Conservation (phyloP, 2,329 filamentous ascomycete genomes). For the Rasamsonia emersonii region DNA sequence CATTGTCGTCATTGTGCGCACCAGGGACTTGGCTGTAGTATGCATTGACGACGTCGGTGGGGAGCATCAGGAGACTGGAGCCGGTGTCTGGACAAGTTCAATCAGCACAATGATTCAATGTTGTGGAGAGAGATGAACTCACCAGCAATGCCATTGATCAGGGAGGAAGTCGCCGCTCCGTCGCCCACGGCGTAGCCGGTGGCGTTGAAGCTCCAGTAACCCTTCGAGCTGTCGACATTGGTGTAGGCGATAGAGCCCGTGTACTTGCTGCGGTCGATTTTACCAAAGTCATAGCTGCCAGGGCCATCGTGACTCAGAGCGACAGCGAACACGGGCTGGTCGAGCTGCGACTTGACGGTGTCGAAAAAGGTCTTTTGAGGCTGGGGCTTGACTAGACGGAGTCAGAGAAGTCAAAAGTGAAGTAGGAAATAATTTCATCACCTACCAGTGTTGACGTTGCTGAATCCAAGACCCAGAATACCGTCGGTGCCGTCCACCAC, state of each 20-base stretch:
- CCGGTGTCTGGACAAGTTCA: constrained; percentile 49
- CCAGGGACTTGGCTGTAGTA: constrained; percentile 54
- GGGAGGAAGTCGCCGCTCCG: constrained; percentile 25
- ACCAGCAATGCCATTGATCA: constrained; percentile 48
- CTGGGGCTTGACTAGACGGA: not conserved
- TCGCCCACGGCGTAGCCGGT: constrained; percentile 49
- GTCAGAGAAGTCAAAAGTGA: too few species aligned
- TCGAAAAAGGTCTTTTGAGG: constrained; percentile 51
- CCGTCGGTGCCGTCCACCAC: constrained; percentile 48
- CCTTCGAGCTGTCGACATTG: constrained; percentile 42
- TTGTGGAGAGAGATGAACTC: not conserved
- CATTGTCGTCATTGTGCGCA: constrained; percentile 22
- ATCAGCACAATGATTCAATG: not conserved
- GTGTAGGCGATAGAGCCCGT: constrained; percentile 3
- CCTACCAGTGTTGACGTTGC: constrained; percentile 50
- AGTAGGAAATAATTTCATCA: too few species aligned
- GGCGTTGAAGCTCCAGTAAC: constrained; percentile 56
- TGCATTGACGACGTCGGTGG: constrained; percentile 41
- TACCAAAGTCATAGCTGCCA: constrained; percentile 5
- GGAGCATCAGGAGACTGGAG: constrained; percentile 56
- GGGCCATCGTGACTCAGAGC: not conserved
- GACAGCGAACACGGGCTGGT: constrained; percentile 12
- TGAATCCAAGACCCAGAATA: constrained; percentile 54
- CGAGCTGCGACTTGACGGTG: constrained; percentile 44
- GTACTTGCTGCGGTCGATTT: constrained; percentile 2